Evolutionary conservation across 2,329 filamentous ascomycete genomes (phyloP).

Genomic region (Aspergillus sp.): DNA sequence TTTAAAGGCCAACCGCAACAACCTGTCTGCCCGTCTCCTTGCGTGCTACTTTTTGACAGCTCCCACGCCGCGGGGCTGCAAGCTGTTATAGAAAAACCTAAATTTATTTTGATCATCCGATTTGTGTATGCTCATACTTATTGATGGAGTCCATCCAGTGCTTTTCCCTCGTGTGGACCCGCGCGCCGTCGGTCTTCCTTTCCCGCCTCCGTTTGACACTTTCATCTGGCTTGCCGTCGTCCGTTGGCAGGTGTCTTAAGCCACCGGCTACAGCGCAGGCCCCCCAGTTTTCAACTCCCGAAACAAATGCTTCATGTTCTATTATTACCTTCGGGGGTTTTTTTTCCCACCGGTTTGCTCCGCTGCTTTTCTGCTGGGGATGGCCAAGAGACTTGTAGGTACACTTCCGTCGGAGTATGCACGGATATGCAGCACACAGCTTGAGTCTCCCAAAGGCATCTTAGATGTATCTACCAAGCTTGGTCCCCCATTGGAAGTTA

Average conservation of each 20-base stretch:
- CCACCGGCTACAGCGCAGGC: not conserved
- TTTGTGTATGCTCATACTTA: not conserved
- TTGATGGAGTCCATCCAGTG: not conserved
- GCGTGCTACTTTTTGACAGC: not conserved
- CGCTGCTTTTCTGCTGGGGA: constrained; percentile 3
- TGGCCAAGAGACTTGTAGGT: constrained; percentile 2
- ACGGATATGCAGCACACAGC: not conserved
- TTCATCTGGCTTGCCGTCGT: constrained; percentile 16
- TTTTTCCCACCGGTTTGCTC: not conserved
- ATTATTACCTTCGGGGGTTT: constrained; percentile 5
- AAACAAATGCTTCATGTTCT: constrained; percentile 4
- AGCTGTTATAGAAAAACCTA: not conserved
- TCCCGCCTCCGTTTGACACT: constrained; percentile 12
- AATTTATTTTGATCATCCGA: not conserved
- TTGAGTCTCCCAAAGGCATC: not conserved
- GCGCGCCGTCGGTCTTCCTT: not conserved
- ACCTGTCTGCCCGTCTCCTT: not conserved
- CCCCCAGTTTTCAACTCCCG: not conserved
- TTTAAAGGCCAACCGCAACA: not conserved
- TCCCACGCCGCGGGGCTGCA: not conserved
- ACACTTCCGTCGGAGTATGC: constrained; percentile 1
- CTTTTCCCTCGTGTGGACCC: not conserved
- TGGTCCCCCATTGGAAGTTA: not conserved
- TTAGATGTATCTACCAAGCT: constrained; percentile 7
- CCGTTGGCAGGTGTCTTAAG: constrained; percentile 6